Conservation (phyloP, 2,329 filamentous ascomycete species). For the Hypoxylon sp. region DNA sequence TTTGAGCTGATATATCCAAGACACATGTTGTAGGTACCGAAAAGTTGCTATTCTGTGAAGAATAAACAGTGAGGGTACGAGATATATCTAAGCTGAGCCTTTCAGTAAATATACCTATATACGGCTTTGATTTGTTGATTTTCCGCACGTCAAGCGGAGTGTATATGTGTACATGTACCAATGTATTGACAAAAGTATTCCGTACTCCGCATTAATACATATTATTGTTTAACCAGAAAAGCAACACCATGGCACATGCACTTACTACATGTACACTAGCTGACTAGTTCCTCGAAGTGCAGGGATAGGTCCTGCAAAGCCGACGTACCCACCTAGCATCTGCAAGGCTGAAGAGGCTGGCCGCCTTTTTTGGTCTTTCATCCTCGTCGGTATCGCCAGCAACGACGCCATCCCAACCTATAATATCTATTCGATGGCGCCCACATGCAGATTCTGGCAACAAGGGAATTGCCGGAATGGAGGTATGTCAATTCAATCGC, state of each 20-base stretch:
- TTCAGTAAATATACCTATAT: background rate
- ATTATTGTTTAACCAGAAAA: too few relatives aligned
- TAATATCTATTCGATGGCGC: slow-evolving; percentile 50
- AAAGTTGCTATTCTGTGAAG: too few relatives aligned
- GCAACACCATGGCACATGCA: too few relatives aligned
- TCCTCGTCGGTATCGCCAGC: slow-evolving; percentile 5
- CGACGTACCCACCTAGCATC: background rate
- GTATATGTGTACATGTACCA: too few relatives aligned
- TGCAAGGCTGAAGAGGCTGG: slow-evolving; percentile 23
- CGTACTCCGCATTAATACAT: too few relatives aligned
- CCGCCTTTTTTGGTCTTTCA: background rate
- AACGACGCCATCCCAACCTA: background rate
- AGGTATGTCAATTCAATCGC: slow-evolving; percentile 57
- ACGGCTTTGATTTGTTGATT: too few relatives aligned
- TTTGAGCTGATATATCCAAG: background rate
- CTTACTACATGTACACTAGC: too few relatives aligned
- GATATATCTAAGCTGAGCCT: background rate
- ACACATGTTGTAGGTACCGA: background rate
- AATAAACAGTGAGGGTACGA: background rate
- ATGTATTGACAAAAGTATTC: too few relatives aligned
- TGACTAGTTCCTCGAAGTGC: background rate
- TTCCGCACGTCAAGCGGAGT: too few relatives aligned
- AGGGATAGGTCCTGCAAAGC: background rate
- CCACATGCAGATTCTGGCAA: slow-evolving; percentile 73
- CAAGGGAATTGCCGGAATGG: slow-evolving; percentile 75